These are phyloP conservation scores for Solanum pennellii DNA, from an alignment of 257 asterid species.

Conservation along the genomic window DNA sequence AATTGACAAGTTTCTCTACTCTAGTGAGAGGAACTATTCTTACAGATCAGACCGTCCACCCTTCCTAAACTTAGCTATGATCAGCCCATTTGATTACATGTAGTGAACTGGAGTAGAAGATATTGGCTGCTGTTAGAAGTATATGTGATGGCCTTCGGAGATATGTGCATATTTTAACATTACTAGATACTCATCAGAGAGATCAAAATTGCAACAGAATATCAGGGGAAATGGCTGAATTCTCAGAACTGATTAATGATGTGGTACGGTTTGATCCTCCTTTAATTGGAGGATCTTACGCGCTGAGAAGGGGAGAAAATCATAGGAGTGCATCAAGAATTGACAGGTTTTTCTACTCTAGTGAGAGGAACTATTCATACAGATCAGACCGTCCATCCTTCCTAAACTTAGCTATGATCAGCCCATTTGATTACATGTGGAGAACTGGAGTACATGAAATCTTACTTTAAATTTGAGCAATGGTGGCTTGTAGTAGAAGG, in stretches of 20 bases:
- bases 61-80: neutral
- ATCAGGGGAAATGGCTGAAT: neutral
- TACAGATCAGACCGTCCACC: neutral
- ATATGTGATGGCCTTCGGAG: neutral
- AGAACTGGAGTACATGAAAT: neutral
- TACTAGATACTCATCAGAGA: neutral
- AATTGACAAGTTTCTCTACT: neutral
- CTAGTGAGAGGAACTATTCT: neutral
- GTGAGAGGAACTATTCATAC: neutral
- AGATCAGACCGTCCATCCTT: neutral
- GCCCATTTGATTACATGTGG: neutral
- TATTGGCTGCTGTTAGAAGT: neutral
- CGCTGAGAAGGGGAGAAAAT: neutral
- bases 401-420: neutral
- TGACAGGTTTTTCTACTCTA: neutral
- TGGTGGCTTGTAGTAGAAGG: neutral
- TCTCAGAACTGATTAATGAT: neutral
- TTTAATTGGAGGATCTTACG: neutral
- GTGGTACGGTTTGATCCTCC: neutral
- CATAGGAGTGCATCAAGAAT: neutral
- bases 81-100: neutral
- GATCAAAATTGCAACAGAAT: neutral
- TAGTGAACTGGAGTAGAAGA: neutral
- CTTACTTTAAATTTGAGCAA: neutral
- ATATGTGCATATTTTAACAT: neutral